Percentiles rank a stretch among this genome's conserved stretches.
phyloP scores from a whole-genome alignment of 169 alveolate species.

The Cryptosporidium tyzzeri region DNA sequence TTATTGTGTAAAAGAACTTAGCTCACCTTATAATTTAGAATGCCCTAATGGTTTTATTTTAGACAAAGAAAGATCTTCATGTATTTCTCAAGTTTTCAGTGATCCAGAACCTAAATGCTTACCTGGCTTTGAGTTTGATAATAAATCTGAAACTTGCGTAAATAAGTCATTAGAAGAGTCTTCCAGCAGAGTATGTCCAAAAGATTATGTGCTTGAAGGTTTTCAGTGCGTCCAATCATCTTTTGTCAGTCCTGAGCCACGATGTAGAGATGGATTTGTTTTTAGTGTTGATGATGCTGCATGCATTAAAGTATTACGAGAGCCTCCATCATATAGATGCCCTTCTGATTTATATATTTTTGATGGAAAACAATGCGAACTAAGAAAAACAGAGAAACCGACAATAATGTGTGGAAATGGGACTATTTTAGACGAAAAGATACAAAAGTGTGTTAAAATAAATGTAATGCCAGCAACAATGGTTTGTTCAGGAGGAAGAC shows the following conservation, averaged over 20 bases:
- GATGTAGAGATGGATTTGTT: slow-evolving; percentile 66
- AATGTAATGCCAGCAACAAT: slow-evolving; percentile 52
- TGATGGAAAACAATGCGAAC: slow-evolving; percentile 70
- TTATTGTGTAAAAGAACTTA: slow-evolving; percentile 38
- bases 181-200: slow-evolving; percentile 55
- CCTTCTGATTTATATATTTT: slow-evolving; percentile 62
- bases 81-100: slow-evolving; percentile 53
- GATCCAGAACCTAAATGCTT: slow-evolving; percentile 62
- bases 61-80: slow-evolving; percentile 41
- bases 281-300: slow-evolving; percentile 61
- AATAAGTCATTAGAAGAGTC: slow-evolving; percentile 28
- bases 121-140: slow-evolving; percentile 34
- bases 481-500: slow-evolving; percentile 56
- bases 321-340: slow-evolving; percentile 73
- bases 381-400: slow-evolving; percentile 34
- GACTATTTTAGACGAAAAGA: slow-evolving; percentile 32
- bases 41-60: slow-evolving; percentile 14
- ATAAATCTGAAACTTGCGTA: slow-evolving; percentile 33
- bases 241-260: slow-evolving; percentile 64
- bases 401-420: slow-evolving; percentile 47
- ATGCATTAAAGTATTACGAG: slow-evolving; percentile 61
- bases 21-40: slow-evolving; percentile 39
- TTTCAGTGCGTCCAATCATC: slow-evolving; percentile 73
- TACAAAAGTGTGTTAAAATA: slow-evolving; percentile 36
- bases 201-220: slow-evolving; percentile 60